A percentile compares a stretch with the other conserved stretches of the same genome.
Conservation (phyloP, 352 stramenopile species). For the Globisporangium uncinulatum region DNA sequence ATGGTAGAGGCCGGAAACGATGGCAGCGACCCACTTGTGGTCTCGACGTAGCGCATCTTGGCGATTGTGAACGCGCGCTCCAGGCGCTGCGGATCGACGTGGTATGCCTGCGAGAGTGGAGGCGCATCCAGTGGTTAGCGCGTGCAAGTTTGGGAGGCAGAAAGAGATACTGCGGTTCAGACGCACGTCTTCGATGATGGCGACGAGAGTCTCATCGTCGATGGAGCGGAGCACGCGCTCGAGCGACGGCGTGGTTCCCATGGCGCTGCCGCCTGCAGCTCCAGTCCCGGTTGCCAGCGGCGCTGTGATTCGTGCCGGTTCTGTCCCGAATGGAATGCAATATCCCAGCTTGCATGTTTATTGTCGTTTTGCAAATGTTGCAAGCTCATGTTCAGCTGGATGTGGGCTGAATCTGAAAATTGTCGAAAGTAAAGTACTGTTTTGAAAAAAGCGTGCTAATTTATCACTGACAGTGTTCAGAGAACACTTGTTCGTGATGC, state of each 20-base stretch:
- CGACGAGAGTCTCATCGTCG: conserved; percentile 51
- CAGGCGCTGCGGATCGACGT: conserved; percentile 39
- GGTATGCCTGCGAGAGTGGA: conserved; percentile 33
- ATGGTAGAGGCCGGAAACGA: background rate
- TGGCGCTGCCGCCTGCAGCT: conserved; percentile 6
- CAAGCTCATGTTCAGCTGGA: too few species aligned
- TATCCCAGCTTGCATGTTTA: too few species aligned
- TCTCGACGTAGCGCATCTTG: conserved; percentile 34
- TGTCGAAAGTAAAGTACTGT: background rate
- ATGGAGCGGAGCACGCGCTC: conserved; percentile 50
- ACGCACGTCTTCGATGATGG: conserved; percentile 38
- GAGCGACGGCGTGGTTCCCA: conserved; percentile 44
- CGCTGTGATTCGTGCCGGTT: too few species aligned
- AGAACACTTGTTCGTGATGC: too few species aligned
- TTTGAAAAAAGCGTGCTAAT: background rate
- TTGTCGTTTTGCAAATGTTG: too few species aligned
- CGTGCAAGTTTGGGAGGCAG: background rate
- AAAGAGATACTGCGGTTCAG: background rate
- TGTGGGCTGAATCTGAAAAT: background rate
- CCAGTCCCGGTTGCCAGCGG: background rate
- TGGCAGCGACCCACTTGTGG: conserved; percentile 11
- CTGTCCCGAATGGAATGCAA: too few species aligned
- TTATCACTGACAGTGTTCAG: too few species aligned
- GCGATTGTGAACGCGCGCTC: conserved; percentile 40
- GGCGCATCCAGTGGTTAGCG: too few species aligned